A percentile compares a stretch with the other conserved stretches of the same genome.
phyloP scores from a whole-genome alignment of 169 alveolate species.

The Babesia divergens region DNA sequence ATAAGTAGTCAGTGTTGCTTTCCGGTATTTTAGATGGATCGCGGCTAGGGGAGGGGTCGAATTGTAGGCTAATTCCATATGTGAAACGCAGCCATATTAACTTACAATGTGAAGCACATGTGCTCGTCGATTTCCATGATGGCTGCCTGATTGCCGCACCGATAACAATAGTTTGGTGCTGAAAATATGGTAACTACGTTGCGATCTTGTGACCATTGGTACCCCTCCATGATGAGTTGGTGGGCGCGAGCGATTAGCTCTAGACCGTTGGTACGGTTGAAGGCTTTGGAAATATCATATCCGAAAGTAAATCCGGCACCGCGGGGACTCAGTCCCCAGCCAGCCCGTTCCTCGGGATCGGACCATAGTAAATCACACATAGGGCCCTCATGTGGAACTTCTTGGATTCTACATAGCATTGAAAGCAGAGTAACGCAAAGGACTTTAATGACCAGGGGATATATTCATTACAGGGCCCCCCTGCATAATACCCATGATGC shows the following conservation, averaged over 20 bases:
- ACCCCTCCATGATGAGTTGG: constrained; percentile 94
- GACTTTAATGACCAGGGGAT: too few relatives aligned
- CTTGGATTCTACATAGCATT: constrained; percentile 67
- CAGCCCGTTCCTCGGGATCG: constrained; percentile 88
- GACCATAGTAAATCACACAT: constrained; percentile 99
- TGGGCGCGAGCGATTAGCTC: constrained; percentile 95
- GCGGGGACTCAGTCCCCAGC: constrained; percentile 94
- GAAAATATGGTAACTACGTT: constrained; percentile 92
- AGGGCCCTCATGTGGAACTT: constrained; percentile 97
- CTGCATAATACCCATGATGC: not conserved
- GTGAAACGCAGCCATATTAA: not conserved
- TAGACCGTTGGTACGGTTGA: constrained; percentile 88
- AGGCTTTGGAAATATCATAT: constrained; percentile 87
- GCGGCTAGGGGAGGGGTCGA: constrained; percentile 64
- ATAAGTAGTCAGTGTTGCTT: constrained; percentile 41
- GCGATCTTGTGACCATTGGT: constrained; percentile 86
- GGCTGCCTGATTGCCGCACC: constrained; percentile 94
- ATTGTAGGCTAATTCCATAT: constrained; percentile 34
- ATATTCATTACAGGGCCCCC: too few relatives aligned
- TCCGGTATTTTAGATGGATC: constrained; percentile 45
- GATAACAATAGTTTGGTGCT: constrained; percentile 95
- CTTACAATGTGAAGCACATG: constrained; percentile 71
- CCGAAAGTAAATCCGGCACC: constrained; percentile 99
- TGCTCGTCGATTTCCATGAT: constrained; percentile 93
- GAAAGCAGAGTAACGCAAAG: too few relatives aligned